Conservation (phyloP, 192 early-diverging fungal species). For the Coemansia sp. region DNA sequence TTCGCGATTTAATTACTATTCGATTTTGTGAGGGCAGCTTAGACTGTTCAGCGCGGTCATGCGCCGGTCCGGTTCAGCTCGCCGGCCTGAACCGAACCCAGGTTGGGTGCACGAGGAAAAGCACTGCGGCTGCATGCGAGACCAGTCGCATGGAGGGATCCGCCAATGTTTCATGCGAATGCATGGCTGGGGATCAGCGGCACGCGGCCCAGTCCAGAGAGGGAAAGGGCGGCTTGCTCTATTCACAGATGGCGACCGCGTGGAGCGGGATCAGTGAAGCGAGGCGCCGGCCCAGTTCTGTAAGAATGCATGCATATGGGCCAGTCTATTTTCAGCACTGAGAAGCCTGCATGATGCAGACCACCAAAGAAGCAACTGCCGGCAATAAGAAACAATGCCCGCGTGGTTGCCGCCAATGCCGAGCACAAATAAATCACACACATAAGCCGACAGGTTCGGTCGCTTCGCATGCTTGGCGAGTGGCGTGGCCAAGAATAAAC, state of each 20-base stretch:
- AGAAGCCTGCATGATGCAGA: background rate
- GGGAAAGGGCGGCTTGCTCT: constrained; percentile 2
- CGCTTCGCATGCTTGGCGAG: background rate
- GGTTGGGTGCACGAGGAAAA: background rate
- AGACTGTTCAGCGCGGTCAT: too few species aligned
- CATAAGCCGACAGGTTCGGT: background rate
- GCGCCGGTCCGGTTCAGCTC: too few species aligned
- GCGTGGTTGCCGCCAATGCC: constrained; percentile 2
- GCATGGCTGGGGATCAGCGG: constrained; percentile 19
- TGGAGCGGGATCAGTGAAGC: constrained; percentile 15
- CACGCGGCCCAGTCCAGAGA: constrained; percentile 1
- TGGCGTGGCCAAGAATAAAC: constrained; percentile 17
- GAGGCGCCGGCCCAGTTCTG: background rate
- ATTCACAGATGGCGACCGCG: constrained; percentile 8
- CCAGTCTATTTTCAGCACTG: constrained; percentile 18
- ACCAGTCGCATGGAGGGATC: constrained; percentile 6
- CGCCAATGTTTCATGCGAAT: background rate
- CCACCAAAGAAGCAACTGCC: constrained; percentile 1
- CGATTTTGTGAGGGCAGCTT: too few species aligned
- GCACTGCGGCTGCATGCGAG: background rate
- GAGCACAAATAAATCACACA: background rate
- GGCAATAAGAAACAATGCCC: constrained; percentile 2
- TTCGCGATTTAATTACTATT: background rate
- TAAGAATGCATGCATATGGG: too few species aligned
- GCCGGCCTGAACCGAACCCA: too few species aligned